Evolutionary conservation across 2,329 filamentous ascomycete genomes (phyloP), one percentile per base, ranked within the genome.

Genomic region (Claviceps sp.): DNA sequence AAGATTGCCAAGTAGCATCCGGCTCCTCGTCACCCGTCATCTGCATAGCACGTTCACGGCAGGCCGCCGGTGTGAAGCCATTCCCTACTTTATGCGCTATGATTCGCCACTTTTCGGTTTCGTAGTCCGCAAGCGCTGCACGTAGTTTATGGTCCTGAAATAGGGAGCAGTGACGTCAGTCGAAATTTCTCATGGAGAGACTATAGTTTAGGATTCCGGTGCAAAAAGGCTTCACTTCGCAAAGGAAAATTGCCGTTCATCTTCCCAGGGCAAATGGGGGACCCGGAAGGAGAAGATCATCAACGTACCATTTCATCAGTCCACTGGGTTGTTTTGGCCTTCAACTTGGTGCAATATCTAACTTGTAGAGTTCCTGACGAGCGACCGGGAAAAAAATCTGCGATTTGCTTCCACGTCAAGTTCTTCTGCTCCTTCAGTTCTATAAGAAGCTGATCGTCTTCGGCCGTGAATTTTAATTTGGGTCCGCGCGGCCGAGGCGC

Each of bases 331-430:
- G 87, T 90, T 73, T 95, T 95, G 14, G 89, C 89, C 70, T 95
- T 95, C 50, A 95, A 73, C 70, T 95, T 95, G 44, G 89, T 95
- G 65, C 90, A 96, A 66, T 96, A 96, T 39, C 90, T 84, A 51
- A 96, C 90, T 68, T 96, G 90, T 55, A 96, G 71, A 34, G 90
- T 95, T 17, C 90, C 90, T 46, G 87, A 94, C 54, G 87, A 93
- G 53, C 90, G 77, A 1, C 89, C 90, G 0, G 90, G 90, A 60
- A 96, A 96, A 70, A 95, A 95, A 64, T 95, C 90, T 52, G 89
- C 88, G 62, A 96, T 96, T 73, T 96, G 90, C 70, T 95, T 95
- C 90, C 90, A 96, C 4, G 90, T 95, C 64, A 96, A 74, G 63
- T 88, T 90, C 68, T 93, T 94, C 63, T 93, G 90, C 69, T 96